These are phyloP conservation scores for Podospora appendiculata DNA, from an alignment of 495 filamentous ascomycete species.

Conservation along the genomic window DNA sequence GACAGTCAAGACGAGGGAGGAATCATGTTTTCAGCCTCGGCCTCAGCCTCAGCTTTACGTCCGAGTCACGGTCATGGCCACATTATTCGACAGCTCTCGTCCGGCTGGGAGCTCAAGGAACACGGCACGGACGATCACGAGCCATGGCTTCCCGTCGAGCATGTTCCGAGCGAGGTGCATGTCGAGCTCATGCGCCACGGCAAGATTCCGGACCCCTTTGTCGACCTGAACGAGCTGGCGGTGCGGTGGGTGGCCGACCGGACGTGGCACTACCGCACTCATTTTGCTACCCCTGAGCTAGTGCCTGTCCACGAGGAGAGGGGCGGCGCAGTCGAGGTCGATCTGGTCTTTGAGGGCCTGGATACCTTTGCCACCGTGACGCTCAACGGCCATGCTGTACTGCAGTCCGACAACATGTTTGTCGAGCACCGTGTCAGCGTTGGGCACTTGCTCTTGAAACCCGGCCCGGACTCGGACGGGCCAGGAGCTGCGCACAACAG, in stretches of 20 bases:
- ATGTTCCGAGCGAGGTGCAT: constrained; percentile 17
- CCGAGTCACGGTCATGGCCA: not conserved
- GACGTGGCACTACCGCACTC: constrained; percentile 47
- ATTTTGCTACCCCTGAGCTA: constrained; percentile 26
- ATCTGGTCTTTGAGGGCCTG: constrained; percentile 63
- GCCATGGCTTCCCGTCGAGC: constrained; percentile 12
- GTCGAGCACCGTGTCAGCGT: constrained; percentile 37
- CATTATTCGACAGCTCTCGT: not conserved
- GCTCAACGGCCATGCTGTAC: constrained; percentile 52
- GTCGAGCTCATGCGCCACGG: constrained; percentile 13
- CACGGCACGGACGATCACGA: constrained; percentile 1
- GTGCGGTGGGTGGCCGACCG: constrained; percentile 66
- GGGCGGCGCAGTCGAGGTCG: constrained; percentile 19
- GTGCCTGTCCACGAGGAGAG: too few relatives aligned
- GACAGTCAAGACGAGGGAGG: too few relatives aligned
- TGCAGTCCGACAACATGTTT: constrained; percentile 66
- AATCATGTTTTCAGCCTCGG: too few relatives aligned
- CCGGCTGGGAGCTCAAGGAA: constrained; percentile 14
- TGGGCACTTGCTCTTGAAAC: constrained; percentile 8
- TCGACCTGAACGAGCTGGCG: constrained; percentile 59
- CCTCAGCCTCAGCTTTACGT: too few relatives aligned
- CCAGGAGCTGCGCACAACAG: too few relatives aligned
- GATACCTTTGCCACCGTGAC: constrained; percentile 64
- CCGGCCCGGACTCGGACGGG: not conserved
- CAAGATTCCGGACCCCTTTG: constrained; percentile 53